Conservation (phyloP, 1,139 yeast species). For the Sugiyamaella novakii region DNA sequence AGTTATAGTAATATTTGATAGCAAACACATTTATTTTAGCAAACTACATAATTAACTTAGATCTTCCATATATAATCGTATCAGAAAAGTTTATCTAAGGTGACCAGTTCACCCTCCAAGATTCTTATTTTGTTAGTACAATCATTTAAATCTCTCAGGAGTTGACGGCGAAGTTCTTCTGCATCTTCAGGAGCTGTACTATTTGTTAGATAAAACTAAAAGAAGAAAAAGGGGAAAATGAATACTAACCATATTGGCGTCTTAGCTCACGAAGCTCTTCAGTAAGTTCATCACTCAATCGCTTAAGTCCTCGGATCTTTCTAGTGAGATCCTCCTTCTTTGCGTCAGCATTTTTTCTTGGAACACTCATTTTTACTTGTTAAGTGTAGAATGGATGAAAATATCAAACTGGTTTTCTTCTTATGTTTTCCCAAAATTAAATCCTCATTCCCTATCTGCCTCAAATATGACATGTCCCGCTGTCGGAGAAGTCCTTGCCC, state of each 20-base stretch:
- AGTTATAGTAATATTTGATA: no score
- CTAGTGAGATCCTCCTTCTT: slow-evolving; percentile 4
- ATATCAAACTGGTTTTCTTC: no score
- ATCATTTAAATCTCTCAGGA: slow-evolving; percentile 4
- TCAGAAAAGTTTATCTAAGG: slow-evolving; percentile 1
- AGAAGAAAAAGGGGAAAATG: neutral
- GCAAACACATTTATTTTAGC: slow-evolving; percentile 3
- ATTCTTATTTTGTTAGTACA: neutral
- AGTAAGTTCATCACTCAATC: slow-evolving; percentile 2
- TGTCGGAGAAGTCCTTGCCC: no score
- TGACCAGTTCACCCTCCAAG: slow-evolving; percentile 2
- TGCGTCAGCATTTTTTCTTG: slow-evolving; percentile 3
- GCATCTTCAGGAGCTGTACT: slow-evolving; percentile 4
- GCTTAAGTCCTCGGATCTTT: neutral
- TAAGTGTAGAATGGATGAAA: neutral
- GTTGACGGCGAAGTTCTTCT: neutral
- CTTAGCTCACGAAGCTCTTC: slow-evolving; percentile 12
- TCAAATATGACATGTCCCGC: neutral
- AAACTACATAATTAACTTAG: neutral
- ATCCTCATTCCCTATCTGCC: neutral
- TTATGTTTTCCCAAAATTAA: no score
- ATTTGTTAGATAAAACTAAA: neutral
- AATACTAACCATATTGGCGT: slow-evolving; percentile 7
- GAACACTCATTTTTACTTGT: neutral
- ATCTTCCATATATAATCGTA: neutral